Evolutionary conservation across 192 early-diverging fungal genomes (phyloP), one percentile per base, ranked within the genome.

Genomic region (Chytriomyces sp.): DNA sequence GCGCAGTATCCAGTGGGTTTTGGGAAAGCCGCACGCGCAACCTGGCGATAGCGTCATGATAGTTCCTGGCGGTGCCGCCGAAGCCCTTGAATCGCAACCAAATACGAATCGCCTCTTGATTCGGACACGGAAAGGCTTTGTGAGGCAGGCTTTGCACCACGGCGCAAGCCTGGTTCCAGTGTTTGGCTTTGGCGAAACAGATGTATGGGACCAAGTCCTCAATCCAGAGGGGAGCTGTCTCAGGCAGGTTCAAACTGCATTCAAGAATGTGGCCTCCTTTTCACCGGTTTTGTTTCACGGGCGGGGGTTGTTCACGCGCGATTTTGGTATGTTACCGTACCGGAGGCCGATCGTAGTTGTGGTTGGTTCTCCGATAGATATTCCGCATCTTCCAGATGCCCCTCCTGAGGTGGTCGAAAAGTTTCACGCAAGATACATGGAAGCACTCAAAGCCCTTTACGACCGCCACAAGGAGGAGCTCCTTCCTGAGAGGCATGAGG

Each of bases 121-220:
- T 32, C 39, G 67, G 33, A 55, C 53, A 25, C 86, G 94, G 33
- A 70, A 91, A 1, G 96, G 96, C 0, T 99, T 99, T 78, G 88
- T 99, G 70, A 92, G 93, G 64, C 79, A 95, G 39, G 97, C 97
- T 4, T 84, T 98, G 3, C 79, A 82, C 3, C 87, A 92, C 30
- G 92, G 92, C 5, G 91, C 95, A 17, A 81, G 80, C 34, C 78
- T 98, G 10, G 93, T 95, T 14, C 97, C 97, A 12, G 88, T 93
- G 1, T 93, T 93, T 75, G 89, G 90, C 28, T 98, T 99, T 82
- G 96, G 95, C 67, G 95, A 99, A 80, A 97, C 94, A 78, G 90
- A 96, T 33, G 77, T 96, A 33, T 98, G 93, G 79, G 85, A 91
- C 30, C 91, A 94, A 22, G 81, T 91, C 30, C 81, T 83, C 59